Percentiles rank a stretch among this genome's conserved stretches.
Conservation (phyloP, 2,329 filamentous ascomycete genomes). For the Pseudogymnoascus sp. region DNA sequence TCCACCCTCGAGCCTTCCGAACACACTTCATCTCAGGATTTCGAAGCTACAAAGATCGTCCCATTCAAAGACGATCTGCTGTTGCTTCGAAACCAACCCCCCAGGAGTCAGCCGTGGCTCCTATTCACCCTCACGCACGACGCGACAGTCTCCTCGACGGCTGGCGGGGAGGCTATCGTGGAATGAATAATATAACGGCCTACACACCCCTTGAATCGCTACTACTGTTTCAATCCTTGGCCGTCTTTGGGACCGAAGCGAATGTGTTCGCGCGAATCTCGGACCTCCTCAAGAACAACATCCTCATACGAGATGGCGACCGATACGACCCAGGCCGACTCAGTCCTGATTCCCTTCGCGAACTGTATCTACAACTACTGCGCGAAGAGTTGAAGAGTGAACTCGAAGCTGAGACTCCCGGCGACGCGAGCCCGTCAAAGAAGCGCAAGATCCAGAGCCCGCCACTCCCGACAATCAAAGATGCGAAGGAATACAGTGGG, state of each 20-base stretch:
- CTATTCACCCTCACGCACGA: conserved; percentile 44
- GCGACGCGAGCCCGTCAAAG: conserved; percentile 46
- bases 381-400: conserved; percentile 60
- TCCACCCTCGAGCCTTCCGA: neutral
- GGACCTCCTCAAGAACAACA: conserved; percentile 63
- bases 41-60: neutral
- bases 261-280: conserved; percentile 64
- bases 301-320: conserved; percentile 59
- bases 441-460: conserved; percentile 69
- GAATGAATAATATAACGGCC: conserved; percentile 49
- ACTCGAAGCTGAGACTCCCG: conserved; percentile 33
- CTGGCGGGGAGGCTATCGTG: conserved; percentile 46
- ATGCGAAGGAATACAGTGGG: conserved; percentile 54
- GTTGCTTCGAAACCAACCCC: neutral
- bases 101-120: conserved; percentile 37
- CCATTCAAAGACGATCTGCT: neutral
- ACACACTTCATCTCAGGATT: neutral
- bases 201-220: conserved; percentile 83
- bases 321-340: conserved; percentile 67
- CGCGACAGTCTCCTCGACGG: conserved; percentile 46
- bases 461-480: conserved; percentile 53
- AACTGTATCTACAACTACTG: conserved; percentile 68
- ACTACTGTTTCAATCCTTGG: conserved; percentile 73
- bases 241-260: conserved; percentile 55
- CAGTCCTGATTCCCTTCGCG: conserved; percentile 67